These are phyloP conservation scores for Claviceps monticola DNA, from an alignment of 2,329 filamentous ascomycete species.

Conservation along the genomic window DNA sequence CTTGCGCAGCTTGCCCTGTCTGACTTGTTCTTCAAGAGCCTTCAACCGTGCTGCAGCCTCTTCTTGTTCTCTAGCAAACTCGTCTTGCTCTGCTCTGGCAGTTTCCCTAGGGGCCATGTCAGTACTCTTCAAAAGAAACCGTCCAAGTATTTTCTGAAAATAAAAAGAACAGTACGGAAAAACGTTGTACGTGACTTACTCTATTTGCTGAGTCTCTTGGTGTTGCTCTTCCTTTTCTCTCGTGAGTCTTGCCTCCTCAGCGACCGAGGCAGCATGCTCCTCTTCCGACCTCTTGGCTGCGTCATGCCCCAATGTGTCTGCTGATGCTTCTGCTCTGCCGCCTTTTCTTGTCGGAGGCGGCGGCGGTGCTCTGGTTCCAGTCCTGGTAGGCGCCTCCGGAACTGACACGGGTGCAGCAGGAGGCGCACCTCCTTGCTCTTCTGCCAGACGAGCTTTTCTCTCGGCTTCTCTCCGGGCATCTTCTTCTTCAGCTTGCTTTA, in stretches of 20 bases:
- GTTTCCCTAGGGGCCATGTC: conserved; percentile 42
- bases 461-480: conserved; percentile 80
- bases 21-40: conserved; percentile 86
- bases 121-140: too few species aligned
- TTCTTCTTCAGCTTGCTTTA: conserved; percentile 85
- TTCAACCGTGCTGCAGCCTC: conserved; percentile 71
- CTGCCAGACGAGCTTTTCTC: conserved; percentile 66
- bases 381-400: conserved; percentile 30
- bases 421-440: conserved; percentile 51
- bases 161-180: background rate
- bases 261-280: conserved; percentile 40
- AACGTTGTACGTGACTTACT: conserved; percentile 49
- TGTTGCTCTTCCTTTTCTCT: conserved; percentile 67
- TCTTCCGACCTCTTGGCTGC: conserved; percentile 44
- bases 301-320: conserved; percentile 43
- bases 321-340: conserved; percentile 42
- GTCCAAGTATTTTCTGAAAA: conserved; percentile 7
- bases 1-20: conserved; percentile 86
- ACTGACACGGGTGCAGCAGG: conserved; percentile 44
- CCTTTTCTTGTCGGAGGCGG: conserved; percentile 69
- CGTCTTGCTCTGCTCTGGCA: conserved; percentile 62
- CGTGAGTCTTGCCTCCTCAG: conserved; percentile 51
- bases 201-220: conserved; percentile 57
- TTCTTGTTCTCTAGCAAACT: conserved; percentile 65
- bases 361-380: conserved; percentile 49